Evolutionary conservation across 495 filamentous ascomycete species (phyloP).

Genomic region (Chaetomidium leptoderma): DNA sequence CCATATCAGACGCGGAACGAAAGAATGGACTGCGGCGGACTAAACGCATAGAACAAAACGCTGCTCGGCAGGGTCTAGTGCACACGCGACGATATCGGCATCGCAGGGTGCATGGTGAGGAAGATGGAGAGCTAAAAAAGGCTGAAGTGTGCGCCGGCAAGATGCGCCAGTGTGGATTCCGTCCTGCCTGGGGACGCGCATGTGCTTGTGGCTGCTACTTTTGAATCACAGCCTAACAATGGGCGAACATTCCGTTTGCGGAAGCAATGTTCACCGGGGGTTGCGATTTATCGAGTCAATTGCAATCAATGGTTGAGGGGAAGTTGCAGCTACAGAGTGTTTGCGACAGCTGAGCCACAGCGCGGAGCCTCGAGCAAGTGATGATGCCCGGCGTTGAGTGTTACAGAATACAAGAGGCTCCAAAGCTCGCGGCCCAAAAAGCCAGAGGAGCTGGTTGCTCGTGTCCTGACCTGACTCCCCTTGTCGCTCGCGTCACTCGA

Average conservation of each 20-base stretch:
- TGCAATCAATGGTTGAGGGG: background rate
- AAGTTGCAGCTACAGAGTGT: background rate
- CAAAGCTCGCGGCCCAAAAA: background rate
- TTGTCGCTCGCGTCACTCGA: background rate
- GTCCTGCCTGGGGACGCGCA: background rate
- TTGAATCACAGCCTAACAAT: conserved; percentile 26
- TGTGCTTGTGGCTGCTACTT: conserved; percentile 18
- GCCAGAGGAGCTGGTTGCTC: conserved; percentile 3
- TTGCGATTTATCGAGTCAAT: background rate
- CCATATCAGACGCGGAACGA: conserved; percentile 18
- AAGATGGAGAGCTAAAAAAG: conserved; percentile 24
- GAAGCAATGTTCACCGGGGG: background rate
- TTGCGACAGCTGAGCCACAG: conserved; percentile 3
- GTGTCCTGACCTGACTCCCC: background rate
- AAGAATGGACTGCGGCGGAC: background rate
- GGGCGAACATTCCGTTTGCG: conserved; percentile 8
- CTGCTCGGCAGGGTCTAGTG: conserved; percentile 14
- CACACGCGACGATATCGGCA: conserved; percentile 22
- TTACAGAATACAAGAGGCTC: conserved; percentile 29
- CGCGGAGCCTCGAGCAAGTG: background rate
- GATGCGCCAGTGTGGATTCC: conserved; percentile 15
- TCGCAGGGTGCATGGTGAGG: conserved; percentile 7
- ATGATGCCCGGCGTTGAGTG: conserved; percentile 17
- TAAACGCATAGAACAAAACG: too few species aligned
- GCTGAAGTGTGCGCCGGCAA: conserved; percentile 27